Conservation (phyloP, 148 eudicot genomes). For the Rhododendron vialii region DNA sequence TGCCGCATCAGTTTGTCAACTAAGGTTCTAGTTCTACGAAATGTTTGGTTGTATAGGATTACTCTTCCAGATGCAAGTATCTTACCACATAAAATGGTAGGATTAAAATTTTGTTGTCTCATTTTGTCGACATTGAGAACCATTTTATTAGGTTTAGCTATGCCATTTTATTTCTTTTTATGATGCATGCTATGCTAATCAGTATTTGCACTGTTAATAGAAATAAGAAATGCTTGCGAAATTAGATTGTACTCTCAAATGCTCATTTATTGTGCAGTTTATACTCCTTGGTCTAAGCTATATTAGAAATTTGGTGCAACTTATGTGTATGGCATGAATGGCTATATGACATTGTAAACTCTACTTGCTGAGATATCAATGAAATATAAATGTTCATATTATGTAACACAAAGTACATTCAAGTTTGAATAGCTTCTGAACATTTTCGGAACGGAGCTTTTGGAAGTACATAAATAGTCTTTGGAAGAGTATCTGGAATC, state of each 20-base stretch:
- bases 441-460: neutral
- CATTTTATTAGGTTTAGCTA: neutral
- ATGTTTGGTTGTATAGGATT: neutral
- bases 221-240: neutral
- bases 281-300: neutral
- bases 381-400: neutral
- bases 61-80: neutral
- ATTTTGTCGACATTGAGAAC: neutral
- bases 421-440: neutral
- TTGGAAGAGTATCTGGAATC: neutral
- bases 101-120: neutral
- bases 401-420: neutral
- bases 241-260: neutral
- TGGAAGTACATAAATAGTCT: too few species aligned
- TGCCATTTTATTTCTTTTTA: neutral
- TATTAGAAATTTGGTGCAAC: neutral
- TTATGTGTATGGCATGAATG: neutral
- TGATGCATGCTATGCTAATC: neutral
- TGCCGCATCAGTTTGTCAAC: neutral
- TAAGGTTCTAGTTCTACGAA: neutral
- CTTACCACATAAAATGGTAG: neutral
- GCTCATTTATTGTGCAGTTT: neutral
- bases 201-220: neutral
- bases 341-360: neutral
- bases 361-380: neutral